A percentile compares a stretch with the other conserved stretches of the same genome.
Evolutionary conservation across 2,329 filamentous ascomycete species (phyloP).

Genomic region (Bipolaris sorokiniana): DNA sequence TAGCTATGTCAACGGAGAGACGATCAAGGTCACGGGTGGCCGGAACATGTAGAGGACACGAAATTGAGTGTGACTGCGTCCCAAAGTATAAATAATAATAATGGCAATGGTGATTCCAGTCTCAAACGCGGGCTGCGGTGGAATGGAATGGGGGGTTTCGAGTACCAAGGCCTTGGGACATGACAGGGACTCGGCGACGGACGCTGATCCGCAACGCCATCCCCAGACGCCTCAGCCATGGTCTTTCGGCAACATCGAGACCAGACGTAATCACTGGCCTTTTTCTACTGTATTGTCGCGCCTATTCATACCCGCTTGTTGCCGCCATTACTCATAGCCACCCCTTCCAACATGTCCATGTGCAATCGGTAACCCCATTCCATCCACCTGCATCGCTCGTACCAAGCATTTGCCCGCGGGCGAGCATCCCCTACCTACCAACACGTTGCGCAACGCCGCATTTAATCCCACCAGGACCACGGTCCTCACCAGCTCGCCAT

Average conservation of each 20-base stretch:
- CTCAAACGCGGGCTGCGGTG: conserved; percentile 18
- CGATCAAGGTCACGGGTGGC: conserved; percentile 83
- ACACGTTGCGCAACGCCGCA: conserved; percentile 5
- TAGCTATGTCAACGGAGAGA: conserved; percentile 85
- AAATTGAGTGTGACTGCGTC: neutral
- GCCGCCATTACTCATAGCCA: conserved; percentile 24
- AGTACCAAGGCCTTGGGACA: conserved; percentile 18
- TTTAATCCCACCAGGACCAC: conserved; percentile 18
- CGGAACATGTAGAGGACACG: conserved; percentile 61
- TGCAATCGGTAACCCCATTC: conserved; percentile 28
- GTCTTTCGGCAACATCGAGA: conserved; percentile 12
- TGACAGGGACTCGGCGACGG: conserved; percentile 18
- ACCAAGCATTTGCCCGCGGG: conserved; percentile 18
- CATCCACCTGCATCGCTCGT: conserved; percentile 6
- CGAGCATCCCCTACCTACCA: conserved; percentile 15
- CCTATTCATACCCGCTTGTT: conserved; percentile 7
- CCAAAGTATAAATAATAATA: neutral
- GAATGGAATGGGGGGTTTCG: conserved; percentile 21
- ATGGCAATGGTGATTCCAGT: neutral
- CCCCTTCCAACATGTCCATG: conserved; percentile 35
- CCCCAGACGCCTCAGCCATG: conserved; percentile 21
- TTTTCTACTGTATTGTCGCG: conserved; percentile 10
- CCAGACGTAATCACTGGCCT: conserved; percentile 7
- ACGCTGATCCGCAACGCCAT: conserved; percentile 25
- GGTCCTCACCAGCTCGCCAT: conserved; percentile 31